Base-by-base conservation (phyloP, 495 filamentous ascomycete genomes). In the Mycothermus thermophilus region DNA sequence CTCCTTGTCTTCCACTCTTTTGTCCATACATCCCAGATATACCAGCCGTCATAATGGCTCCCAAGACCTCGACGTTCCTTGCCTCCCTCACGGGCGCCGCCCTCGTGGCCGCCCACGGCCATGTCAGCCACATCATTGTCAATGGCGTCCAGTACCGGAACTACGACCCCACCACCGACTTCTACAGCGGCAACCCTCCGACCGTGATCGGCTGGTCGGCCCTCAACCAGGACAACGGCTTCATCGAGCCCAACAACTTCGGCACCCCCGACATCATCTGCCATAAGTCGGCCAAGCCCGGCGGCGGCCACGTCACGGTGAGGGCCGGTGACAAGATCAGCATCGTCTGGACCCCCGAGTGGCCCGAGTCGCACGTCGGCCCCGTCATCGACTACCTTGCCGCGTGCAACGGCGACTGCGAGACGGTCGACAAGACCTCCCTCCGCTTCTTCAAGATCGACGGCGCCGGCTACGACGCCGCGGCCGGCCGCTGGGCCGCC, bases 401-500 rank as follows among this genome's bases (percentile, higher is more conserved):
- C 32, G 67, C 73, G 41, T 86, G 80, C 68, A 67, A 72, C 43
- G 79, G 78, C 14, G 60, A 74, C 38, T 84, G 80, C 64, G 62
- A 70, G 34, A 64, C 52, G 2, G 79, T 73, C 13, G 68, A 80
- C 59, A 76, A 79, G 61, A 66, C 60, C 1, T 48, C 51, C 0
- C 69, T 87, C 17, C 50, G 76, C 40, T 87, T 74, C 57, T 80
- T 86, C 69, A 86, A 86, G 73, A 80, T 87, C 44, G 69, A 66
- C 40, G 65, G 73, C 41, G 58, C 57, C 5, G 82, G 79, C 40
- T 63, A 81, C 27, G 54, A 75, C 43, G 51, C 63, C 46, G 64
- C 58, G 38, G 64, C 66, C 16, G 74, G 74, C 12, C 66, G 49
- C 25, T 87, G 80, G 81, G 78, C 69, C 13, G 54, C 73, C 13